Base-by-base conservation (phyloP, 192 early-diverging fungal genomes). In the Thamnidium elegans region DNA sequence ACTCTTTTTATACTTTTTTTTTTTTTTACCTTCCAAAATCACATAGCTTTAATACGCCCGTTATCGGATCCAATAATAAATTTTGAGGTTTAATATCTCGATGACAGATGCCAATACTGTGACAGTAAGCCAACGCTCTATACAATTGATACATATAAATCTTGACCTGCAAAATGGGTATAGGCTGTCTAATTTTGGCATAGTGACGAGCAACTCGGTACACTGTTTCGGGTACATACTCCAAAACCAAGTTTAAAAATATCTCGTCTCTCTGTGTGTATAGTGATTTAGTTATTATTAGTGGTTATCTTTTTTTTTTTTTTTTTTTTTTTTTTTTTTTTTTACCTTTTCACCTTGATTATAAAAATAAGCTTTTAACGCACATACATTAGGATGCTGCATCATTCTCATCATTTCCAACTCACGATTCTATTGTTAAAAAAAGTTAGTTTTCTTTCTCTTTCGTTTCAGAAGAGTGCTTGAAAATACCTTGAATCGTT, bases 21-120 rank as follows among this genome's bases (percentile, higher is more conserved):
- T 9, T 47, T 21, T 20, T 42, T 59, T 73, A 82, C 80, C 79
- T 84, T 60, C 97, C 97, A 81, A 99, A 99, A 77, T 99, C 97
- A 74, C 95, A 98, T 53, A 99, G 82, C 71, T 98, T 99, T 51
- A 99, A 81, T 59, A 98, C 86, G n/a, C 95, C 94, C 10, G 86
- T 89, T 14, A 82, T 62, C 58, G 92, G 92, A 73, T 98, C 90
- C 45, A 99, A 80, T 55, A 99, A 82, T 76, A 99, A 77, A 75
- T 99, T 99, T 78, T 98, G 97, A 58, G 97, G 97, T 80, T 99
- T 99, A 73, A 99, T 98, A 76, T 99, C 97, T 65, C 97, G 89
- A 70, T 99, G 97, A 80, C 97, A 99, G 69, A 99, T 97, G 23
- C 96, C 97, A 52, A 96, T 80, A 45, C 92, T 87, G 76, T 99